A percentile compares a stretch with the other conserved stretches of the same genome.
Conservation (phyloP, 495 filamentous ascomycete species). For the Podospora pseudocomata region DNA sequence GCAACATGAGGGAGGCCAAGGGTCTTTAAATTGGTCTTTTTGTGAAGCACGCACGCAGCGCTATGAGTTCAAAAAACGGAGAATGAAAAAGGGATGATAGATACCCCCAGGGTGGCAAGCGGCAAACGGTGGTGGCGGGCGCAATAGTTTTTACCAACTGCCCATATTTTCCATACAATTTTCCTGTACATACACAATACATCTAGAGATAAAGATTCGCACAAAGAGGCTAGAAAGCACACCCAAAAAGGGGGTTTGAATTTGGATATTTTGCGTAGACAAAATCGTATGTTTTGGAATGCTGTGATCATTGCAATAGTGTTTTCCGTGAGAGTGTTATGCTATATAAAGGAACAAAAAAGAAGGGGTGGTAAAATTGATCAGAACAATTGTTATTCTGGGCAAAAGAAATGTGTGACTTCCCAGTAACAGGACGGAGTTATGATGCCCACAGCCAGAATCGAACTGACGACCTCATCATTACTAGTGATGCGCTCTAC, state of each 20-base stretch:
- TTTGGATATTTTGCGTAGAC: not conserved
- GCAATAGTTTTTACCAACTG: not conserved
- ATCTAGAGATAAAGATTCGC: not conserved
- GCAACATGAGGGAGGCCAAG: constrained; percentile 35
- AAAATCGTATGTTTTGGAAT: no score
- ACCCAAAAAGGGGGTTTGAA: not conserved
- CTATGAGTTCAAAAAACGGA: not conserved
- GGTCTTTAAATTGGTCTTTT: not conserved
- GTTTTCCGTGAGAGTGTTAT: no score
- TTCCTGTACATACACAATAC: constrained; percentile 2
- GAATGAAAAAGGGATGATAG: not conserved
- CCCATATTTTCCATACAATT: not conserved
- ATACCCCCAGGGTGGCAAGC: not conserved
- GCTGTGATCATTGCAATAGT: no score
- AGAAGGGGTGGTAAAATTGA: no score
- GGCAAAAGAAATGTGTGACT: not conserved
- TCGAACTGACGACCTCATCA: constrained; percentile 14
- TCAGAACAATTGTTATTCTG: no score
- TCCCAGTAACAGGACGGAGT: not conserved
- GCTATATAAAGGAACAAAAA: no score
- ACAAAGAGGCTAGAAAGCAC: not conserved
- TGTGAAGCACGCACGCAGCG: not conserved
- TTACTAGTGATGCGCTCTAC: constrained; percentile 14
- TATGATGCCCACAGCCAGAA: constrained; percentile 10
- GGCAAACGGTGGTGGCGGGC: not conserved